Evolutionary conservation across 139 green algal genomes (phyloP), one percentile per base, ranked within the genome.

Genomic region (Chlorella vulgaris): DNA sequence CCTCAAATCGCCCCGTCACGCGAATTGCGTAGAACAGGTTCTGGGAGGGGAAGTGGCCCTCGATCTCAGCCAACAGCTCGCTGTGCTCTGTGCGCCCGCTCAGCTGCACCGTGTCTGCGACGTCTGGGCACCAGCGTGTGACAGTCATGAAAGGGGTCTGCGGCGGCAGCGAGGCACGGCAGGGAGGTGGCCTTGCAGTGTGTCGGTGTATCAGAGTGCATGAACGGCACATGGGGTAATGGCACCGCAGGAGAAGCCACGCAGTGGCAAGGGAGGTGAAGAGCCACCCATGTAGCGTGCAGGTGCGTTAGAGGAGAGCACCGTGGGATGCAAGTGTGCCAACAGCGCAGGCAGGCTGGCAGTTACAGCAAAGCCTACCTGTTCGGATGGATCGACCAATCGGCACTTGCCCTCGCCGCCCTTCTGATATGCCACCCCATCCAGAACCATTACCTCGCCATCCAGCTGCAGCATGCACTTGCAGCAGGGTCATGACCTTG

Each of bases 121-220:
- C 33, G 15, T 78, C 71, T 2, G 71, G 71, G 6, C 13, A n/a
- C 71, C 71, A 78, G 50, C 55, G 36, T 0, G 71, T 78, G 35
- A 78, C 43, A 0, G 71, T 53, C 76, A 82, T 82, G 76, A 82
- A 82, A 18, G 76, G 76, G 24, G 76, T 82, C 61, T 82, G 76
- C 29, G 7, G 39, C 3, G n/a, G 10, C 7, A 6, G 4, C 39
- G 29, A 7, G 39, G 39, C 2, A 1, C 6, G 10, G 36, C 29
- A 3, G 33, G 35, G 3, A 51, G n/a, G n/a, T n/a, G n/a, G n/a
- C n/a, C n/a, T n/a, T n/a, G n/a, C n/a, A n/a, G n/a, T n/a, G n/a
- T n/a, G n/a, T n/a, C n/a, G n/a, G n/a, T n/a, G n/a, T n/a, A n/a
- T n/a, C n/a, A n/a, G n/a, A n/a, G n/a, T n/a, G n/a, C n/a, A n/a